Conservation (phyloP, 202 grass and related monocot species). For the Setaria italica region DNA sequence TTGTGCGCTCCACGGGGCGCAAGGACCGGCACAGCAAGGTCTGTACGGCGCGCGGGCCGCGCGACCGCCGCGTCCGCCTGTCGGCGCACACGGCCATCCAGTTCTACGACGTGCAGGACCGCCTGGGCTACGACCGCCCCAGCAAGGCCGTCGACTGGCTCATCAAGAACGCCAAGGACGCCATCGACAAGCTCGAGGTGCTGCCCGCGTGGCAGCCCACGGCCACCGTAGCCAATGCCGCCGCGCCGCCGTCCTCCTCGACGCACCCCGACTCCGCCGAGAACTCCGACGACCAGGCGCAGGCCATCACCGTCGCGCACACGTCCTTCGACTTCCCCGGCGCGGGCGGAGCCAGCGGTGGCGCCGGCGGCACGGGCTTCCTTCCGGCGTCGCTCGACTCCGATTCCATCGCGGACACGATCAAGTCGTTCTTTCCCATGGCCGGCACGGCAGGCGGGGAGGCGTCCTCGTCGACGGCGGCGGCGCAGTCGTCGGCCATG, state of each 20-base stretch:
- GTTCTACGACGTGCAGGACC: slow-evolving; percentile 95
- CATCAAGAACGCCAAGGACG: slow-evolving; percentile 90
- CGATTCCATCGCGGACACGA: slow-evolving; percentile 90
- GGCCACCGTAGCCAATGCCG: slow-evolving; percentile 26
- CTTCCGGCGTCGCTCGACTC: slow-evolving; percentile 87
- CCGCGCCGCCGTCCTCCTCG: slow-evolving; percentile 46
- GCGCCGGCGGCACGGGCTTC: slow-evolving; percentile 47
- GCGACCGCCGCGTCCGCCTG: slow-evolving; percentile 76
- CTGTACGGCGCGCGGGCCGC: slow-evolving; percentile 81
- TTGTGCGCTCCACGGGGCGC: slow-evolving; percentile 84
- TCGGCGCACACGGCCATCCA: slow-evolving; percentile 93
- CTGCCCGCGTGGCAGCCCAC: slow-evolving; percentile 79
- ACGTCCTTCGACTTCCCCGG: slow-evolving; percentile 52
- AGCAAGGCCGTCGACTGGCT: slow-evolving; percentile 97
- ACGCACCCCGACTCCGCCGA: slow-evolving; percentile 47
- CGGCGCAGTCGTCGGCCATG: slow-evolving; percentile 63
- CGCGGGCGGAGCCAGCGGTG: background rate
- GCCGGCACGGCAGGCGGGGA: slow-evolving; percentile 55
- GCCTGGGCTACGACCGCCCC: slow-evolving; percentile 83
- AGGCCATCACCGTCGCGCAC: slow-evolving; percentile 68
- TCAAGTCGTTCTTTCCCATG: slow-evolving; percentile 94
- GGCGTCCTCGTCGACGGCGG: slow-evolving; percentile 57
- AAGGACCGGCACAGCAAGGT: slow-evolving; percentile 96
- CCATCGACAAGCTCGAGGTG: slow-evolving; percentile 85
- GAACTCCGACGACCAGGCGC: slow-evolving; percentile 64